Evolutionary conservation across 805 yeast genomes (phyloP).

Genomic region (Zygosaccharomyces bisporus): DNA sequence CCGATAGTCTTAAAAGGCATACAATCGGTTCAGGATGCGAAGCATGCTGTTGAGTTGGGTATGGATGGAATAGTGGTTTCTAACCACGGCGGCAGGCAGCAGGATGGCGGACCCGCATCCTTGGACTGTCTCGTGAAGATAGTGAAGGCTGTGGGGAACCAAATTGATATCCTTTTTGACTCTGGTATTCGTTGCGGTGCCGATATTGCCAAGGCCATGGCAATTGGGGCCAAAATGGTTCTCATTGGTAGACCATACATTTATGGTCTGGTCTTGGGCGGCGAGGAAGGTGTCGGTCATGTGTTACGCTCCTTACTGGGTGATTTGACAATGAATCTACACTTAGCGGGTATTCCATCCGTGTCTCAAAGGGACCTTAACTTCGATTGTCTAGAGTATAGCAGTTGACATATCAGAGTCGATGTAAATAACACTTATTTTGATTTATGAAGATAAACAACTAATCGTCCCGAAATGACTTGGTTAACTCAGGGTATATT

Average conservation of each 20-base stretch:
- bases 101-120: constrained; percentile 19
- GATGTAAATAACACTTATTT: too few relatives aligned
- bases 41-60: constrained; percentile 53
- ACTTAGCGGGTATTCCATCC: constrained; percentile 16
- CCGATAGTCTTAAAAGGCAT: constrained; percentile 59
- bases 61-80: constrained; percentile 62
- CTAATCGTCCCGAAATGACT: too few relatives aligned
- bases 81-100: constrained; percentile 71
- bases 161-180: constrained; percentile 62
- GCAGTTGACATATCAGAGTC: constrained; percentile 6
- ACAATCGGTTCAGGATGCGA: constrained; percentile 62
- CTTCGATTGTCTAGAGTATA: constrained; percentile 11
- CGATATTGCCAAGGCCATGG: constrained; percentile 67
- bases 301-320: constrained; percentile 17
- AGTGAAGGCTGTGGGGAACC: constrained; percentile 21
- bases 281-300: constrained; percentile 61
- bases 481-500: too few relatives aligned
- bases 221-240: constrained; percentile 70
- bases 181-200: constrained; percentile 78
- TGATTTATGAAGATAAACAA: neutral
- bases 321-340: constrained; percentile 16
- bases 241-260: constrained; percentile 75
- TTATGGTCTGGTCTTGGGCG: constrained; percentile 72
- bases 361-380: constrained; percentile 13
- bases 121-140: constrained; percentile 49